Conservation (phyloP, 139 green algal species). For the Tetraselmis striata region DNA sequence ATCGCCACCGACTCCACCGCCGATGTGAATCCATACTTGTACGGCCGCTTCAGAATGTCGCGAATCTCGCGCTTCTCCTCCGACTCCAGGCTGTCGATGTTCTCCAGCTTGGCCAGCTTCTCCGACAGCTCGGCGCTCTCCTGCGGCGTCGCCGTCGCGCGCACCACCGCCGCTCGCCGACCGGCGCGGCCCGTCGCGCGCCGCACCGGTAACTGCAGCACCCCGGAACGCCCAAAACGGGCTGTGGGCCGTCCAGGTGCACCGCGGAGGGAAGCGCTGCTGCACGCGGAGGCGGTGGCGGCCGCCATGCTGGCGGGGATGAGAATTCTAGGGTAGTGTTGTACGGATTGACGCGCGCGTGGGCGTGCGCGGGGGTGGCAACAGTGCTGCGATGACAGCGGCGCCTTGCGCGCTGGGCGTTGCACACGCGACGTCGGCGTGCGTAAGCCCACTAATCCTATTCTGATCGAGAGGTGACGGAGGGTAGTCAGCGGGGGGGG, state of each 20-base stretch:
- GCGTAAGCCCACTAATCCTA: too few species aligned
- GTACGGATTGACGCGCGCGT: too few species aligned
- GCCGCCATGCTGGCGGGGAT: too few species aligned
- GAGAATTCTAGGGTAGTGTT: too few species aligned
- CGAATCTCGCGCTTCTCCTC: constrained; percentile 62
- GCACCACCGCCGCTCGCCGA: not conserved
- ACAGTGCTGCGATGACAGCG: too few species aligned
- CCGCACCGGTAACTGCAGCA: not conserved
- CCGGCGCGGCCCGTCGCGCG: too few species aligned
- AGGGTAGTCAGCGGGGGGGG: too few species aligned
- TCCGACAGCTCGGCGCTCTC: not conserved
- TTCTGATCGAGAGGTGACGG: too few species aligned
- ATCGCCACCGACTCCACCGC: constrained; percentile 90
- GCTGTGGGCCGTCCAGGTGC: not conserved
- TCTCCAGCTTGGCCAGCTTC: not conserved
- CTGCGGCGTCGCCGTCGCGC: not conserved
- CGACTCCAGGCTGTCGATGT: not conserved
- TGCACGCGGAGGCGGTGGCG: not conserved
- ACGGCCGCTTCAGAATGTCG: constrained; percentile 68
- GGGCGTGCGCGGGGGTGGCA: too few species aligned
- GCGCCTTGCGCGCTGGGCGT: too few species aligned
- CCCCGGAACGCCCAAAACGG: not conserved
- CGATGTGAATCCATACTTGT: constrained; percentile 93
- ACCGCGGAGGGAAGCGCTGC: not conserved
- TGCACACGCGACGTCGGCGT: too few species aligned